Conservation (phyloP, 75 land plant genomes). For the Azolla pinnata region DNA sequence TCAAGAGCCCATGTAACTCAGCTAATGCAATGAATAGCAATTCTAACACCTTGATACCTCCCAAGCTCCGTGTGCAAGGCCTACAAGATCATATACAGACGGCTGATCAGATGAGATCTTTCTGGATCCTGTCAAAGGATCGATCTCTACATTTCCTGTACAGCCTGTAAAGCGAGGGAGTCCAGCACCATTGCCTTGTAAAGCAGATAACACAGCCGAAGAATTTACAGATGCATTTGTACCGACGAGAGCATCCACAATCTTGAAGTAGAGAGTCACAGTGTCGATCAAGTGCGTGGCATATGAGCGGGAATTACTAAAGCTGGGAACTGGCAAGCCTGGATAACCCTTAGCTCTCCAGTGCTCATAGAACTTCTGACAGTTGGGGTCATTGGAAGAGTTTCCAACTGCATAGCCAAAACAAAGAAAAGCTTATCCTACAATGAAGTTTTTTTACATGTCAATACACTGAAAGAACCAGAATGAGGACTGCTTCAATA, state of each 20-base stretch:
- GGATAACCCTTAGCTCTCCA: conserved; percentile 14
- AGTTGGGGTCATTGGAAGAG: not conserved
- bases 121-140: conserved; percentile 18
- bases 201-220: not conserved
- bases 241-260: conserved; percentile 13
- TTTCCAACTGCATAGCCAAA: conserved; percentile 20
- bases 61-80: conserved; percentile 1
- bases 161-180: conserved; percentile 13
- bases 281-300: conserved; percentile 22
- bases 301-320: conserved; percentile 12
- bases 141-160: conserved; percentile 20
- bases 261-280: conserved; percentile 7
- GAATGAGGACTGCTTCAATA: too few species aligned
- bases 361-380: conserved; percentile 18
- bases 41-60: too few species aligned
- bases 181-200: not conserved
- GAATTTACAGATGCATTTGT: conserved; percentile 1
- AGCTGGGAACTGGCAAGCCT: conserved; percentile 9
- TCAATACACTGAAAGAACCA: too few species aligned
- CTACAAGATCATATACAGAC: conserved; percentile 17
- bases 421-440: too few species aligned
- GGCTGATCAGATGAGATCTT: not conserved
- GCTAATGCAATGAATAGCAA: too few species aligned
- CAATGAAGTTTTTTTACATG: too few species aligned
- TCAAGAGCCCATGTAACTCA: too few species aligned